phyloP scores from a whole-genome alignment of 371 early-diverging fungal species.

The Dichotomocladium elegans region DNA sequence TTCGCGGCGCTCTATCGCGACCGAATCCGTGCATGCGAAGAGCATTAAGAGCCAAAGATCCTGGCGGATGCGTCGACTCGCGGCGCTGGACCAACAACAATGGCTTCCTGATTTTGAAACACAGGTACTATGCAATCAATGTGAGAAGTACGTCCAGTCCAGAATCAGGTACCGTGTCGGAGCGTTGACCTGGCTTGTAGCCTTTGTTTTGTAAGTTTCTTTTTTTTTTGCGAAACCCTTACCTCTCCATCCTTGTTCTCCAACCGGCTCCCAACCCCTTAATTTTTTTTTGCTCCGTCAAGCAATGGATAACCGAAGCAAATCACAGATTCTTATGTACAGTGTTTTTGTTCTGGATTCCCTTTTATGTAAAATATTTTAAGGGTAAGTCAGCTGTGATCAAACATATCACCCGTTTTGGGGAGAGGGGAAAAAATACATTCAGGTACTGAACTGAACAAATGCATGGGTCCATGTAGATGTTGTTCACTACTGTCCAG shows the following conservation, averaged over 20 bases:
- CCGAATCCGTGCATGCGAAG: not conserved
- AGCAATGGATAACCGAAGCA: not conserved
- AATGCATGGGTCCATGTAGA: conserved; percentile 12
- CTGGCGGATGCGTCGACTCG: conserved; percentile 13
- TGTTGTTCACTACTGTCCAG: conserved; percentile 40
- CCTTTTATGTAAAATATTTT: conserved; percentile 44
- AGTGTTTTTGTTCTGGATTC: conserved; percentile 36
- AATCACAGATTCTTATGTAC: conserved; percentile 29
- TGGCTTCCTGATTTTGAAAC: conserved; percentile 37
- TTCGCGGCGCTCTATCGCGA: conserved; percentile 2
- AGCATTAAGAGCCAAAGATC: conserved; percentile 6
- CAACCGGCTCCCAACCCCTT: no score
- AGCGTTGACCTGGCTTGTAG: conserved; percentile 27
- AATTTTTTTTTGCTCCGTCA: not conserved
- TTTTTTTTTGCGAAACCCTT: not conserved
- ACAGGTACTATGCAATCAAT: conserved; percentile 24
- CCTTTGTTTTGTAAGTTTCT: conserved; percentile 29
- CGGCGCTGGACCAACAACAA: conserved; percentile 8
- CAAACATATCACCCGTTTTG: no score
- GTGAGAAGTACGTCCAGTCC: conserved; percentile 33
- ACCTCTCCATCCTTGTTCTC: not conserved
- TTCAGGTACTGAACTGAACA: not conserved
- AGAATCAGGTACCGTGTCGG: conserved; percentile 36
- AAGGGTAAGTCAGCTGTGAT: conserved; percentile 30
- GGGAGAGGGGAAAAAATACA: not conserved